A percentile compares a stretch with the other conserved stretches of the same genome.
phyloP scores from a whole-genome alignment of 441 rosid genomes.

The Euphorbia schlechtendalii region DNA sequence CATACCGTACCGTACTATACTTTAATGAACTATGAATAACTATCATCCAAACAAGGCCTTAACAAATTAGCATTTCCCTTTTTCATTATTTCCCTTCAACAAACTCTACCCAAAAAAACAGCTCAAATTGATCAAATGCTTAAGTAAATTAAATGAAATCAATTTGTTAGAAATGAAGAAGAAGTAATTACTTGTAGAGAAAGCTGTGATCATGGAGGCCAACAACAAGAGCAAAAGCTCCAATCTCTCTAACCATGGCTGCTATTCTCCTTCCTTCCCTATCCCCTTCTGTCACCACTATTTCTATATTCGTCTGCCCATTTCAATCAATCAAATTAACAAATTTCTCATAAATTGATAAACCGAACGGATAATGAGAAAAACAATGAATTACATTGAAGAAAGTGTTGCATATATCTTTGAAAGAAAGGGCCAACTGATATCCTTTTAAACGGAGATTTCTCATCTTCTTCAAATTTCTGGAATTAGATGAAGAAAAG shows the following conservation, averaged over 20 bases:
- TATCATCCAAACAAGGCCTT: no score
- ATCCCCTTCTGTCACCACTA: constrained; percentile 81
- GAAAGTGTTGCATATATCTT: constrained; percentile 60
- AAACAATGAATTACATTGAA: constrained; percentile 41
- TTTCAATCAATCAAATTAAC: not conserved
- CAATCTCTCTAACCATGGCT: constrained; percentile 59
- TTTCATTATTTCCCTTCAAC: no score
- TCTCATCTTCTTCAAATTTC: constrained; percentile 44
- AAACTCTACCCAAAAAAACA: no score
- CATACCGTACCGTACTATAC: no score
- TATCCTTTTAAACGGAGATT: constrained; percentile 55
- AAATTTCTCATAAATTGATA: not conserved
- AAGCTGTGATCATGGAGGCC: constrained; percentile 91
- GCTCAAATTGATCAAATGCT: not conserved
- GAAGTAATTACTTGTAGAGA: constrained; percentile 60
- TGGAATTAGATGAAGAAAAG: constrained; percentile 35
- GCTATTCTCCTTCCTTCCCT: constrained; percentile 55
- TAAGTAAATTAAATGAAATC: not conserved
- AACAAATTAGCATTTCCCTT: no score
- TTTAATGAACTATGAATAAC: no score
- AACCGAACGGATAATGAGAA: no score
- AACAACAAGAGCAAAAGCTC: constrained; percentile 72
- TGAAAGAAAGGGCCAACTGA: constrained; percentile 71
- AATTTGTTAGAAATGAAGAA: not conserved
- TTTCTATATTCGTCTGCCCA: constrained; percentile 49